Conservation (phyloP, 306 rosid species). For the Quillaja saponaria region DNA sequence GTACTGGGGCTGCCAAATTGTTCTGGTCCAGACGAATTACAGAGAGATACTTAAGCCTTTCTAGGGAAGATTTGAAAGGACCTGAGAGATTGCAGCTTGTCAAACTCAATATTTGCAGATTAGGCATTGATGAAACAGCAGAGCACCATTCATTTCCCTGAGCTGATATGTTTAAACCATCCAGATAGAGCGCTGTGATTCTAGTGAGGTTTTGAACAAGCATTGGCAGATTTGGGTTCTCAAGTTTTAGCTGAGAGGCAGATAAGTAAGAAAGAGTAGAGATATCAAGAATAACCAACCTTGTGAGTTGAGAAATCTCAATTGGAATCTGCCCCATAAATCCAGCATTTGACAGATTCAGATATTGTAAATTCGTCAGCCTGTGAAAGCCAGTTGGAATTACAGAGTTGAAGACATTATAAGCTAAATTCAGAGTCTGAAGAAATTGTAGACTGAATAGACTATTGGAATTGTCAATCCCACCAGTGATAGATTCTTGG, state of each 20-base stretch:
- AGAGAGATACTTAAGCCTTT: constrained; percentile 29
- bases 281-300: constrained; percentile 43
- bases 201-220: constrained; percentile 37
- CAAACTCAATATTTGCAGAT: constrained; percentile 36
- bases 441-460: constrained; percentile 38
- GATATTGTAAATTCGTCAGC: constrained; percentile 27
- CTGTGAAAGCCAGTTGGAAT: constrained; percentile 43
- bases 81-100: constrained; percentile 18
- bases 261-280: constrained; percentile 13
- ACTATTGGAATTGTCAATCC: constrained; percentile 29
- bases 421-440: constrained; percentile 31
- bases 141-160: constrained; percentile 47
- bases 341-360: constrained; percentile 40
- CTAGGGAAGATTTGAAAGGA: constrained; percentile 26
- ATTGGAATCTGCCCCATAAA: constrained; percentile 43
- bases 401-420: constrained; percentile 6
- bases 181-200: constrained; percentile 44
- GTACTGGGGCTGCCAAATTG: constrained; percentile 29
- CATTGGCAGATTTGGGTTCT: constrained; percentile 29
- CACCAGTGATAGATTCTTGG: constrained; percentile 33
- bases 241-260: constrained; percentile 28
- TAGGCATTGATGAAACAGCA: constrained; percentile 12
- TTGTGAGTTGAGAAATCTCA: constrained; percentile 43
- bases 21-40: constrained; percentile 32
- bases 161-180: constrained; percentile 47